Evolutionary conservation across 1,284 basidiomycete species (phyloP), one percentile per base, ranked within the genome.

Genomic region (Melampsora americana): DNA sequence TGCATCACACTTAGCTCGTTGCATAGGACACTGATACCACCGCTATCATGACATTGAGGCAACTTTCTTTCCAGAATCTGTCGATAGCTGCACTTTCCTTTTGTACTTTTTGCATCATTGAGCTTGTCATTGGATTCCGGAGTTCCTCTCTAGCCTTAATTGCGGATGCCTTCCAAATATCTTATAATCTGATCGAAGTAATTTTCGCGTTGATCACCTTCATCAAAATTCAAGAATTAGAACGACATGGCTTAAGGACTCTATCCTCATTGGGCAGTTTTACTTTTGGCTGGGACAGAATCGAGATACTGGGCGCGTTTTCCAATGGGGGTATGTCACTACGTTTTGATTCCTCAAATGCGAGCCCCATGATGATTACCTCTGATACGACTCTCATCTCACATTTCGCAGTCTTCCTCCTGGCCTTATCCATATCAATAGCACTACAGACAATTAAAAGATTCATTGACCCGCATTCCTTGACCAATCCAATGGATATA

Each of bases 111-210:
- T 53, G 71, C 39, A 46, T 74, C 16, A 35, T 66, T 50, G 77
- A 78, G 56, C 46, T 78, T 7, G 35, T 69, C 20, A 28, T 78
- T 39, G 78, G 78, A 5, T 76, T 78, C 56, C 32, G 70, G 26
- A 78, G 70, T 23, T 46, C 60, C 20, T 73, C 68, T 39, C 77
- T 78, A 14, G 78, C 78, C 5, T 69, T 78, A 12, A 53, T 78
- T 14, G 78, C 78, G 5, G 78, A 78, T 66, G 77, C 70, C 39
- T 78, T 78, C 46, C 78, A 78, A 46, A 65, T 78, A n/a, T 50
- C 64, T n/a, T 69, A 66, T 62, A 77, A 78, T 50, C 60, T 78
- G 20, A 77, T 78, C 30, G 72, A 77, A 20, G 78, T 75, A 46
- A 60, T 78, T n/a, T 56, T 78, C 23, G 77, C 78, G 16, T 59